Evolutionary conservation across 306 rosid species (phyloP).

Genomic region (Castanea sativa): DNA sequence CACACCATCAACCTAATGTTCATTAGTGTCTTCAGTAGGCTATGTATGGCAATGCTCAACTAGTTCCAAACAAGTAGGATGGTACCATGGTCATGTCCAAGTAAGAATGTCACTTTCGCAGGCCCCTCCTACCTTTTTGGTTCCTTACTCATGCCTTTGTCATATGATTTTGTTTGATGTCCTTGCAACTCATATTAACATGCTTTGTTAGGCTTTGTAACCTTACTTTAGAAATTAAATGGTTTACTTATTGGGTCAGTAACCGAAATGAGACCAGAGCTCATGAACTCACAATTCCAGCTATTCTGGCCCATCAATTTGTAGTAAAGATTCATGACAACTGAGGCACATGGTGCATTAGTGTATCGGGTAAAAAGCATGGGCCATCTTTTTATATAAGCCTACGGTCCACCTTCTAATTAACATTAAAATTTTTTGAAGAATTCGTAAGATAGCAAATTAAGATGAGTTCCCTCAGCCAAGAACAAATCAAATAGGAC

Average conservation of each 20-base stretch:
- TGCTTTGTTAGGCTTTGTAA: too few relatives aligned
- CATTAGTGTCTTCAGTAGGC: too few relatives aligned
- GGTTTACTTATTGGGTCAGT: conserved; percentile 2
- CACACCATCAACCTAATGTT: too few relatives aligned
- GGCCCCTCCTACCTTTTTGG: too few relatives aligned
- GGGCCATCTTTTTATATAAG: conserved; percentile 27
- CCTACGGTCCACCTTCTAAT: background rate
- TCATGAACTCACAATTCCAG: conserved; percentile 15
- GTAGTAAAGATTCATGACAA: conserved; percentile 23
- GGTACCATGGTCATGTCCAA: too few relatives aligned
- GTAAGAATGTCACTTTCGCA: too few relatives aligned
- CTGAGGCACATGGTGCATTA: conserved; percentile 16
- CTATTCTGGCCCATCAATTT: background rate
- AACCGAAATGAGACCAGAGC: background rate
- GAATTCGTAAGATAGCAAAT: conserved; percentile 42
- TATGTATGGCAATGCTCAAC: too few relatives aligned
- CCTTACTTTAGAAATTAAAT: too few relatives aligned
- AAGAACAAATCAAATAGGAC: background rate
- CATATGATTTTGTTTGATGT: too few relatives aligned
- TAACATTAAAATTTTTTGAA: conserved; percentile 12
- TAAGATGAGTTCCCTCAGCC: background rate
- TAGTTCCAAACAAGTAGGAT: too few relatives aligned
- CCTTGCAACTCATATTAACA: too few relatives aligned
- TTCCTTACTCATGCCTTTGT: too few relatives aligned
- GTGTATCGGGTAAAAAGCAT: background rate